Evolutionary conservation across 768 basidiomycete species (phyloP).

Genomic region (Thelephora ganbajun): DNA sequence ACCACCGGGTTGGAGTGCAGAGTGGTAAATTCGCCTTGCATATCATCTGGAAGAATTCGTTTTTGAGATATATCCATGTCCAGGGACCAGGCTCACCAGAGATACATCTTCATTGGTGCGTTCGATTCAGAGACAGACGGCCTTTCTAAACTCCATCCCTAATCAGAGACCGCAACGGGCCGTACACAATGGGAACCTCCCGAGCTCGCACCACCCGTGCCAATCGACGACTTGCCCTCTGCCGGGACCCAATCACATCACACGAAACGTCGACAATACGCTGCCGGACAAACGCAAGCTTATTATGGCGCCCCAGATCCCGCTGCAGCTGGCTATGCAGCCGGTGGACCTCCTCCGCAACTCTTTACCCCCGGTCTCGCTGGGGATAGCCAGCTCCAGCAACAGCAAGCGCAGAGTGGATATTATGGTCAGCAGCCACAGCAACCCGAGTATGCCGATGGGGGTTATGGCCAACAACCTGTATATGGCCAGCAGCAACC

Average conservation of each 20-base stretch:
- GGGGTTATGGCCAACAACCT: conserved; percentile 27
- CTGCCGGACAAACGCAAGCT: conserved; percentile 83
- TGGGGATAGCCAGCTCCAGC: conserved; percentile 52
- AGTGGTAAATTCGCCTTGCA: conserved; percentile 47
- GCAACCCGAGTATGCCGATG: conserved; percentile 13
- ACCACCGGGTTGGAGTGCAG: conserved; percentile 85
- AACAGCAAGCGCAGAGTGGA: conserved; percentile 29
- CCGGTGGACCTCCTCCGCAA: conserved; percentile 31
- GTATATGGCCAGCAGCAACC: conserved; percentile 29
- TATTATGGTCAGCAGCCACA: conserved; percentile 30
- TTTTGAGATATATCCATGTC: conserved; percentile 6
- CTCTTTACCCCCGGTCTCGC: conserved; percentile 81
- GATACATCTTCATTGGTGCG: conserved; percentile 84
- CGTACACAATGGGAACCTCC: conserved; percentile 87
- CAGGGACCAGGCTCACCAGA: conserved; percentile 72
- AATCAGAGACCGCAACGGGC: conserved; percentile 66
- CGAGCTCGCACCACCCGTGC: conserved; percentile 19
- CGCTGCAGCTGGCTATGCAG: conserved; percentile 31
- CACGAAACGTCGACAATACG: conserved; percentile 80
- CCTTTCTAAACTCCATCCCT: conserved; percentile 1
- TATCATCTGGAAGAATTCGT: conserved; percentile 3
- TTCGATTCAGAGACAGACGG: conserved; percentile 6
- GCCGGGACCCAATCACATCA: conserved; percentile 31
- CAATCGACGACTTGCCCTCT: conserved; percentile 27
- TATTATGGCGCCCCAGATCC: conserved; percentile 49